A percentile compares a stretch with the other conserved stretches of the same genome.
These are phyloP conservation scores for Mycena belliarum DNA, from an alignment of 768 basidiomycete genomes.

Conservation along the genomic window DNA sequence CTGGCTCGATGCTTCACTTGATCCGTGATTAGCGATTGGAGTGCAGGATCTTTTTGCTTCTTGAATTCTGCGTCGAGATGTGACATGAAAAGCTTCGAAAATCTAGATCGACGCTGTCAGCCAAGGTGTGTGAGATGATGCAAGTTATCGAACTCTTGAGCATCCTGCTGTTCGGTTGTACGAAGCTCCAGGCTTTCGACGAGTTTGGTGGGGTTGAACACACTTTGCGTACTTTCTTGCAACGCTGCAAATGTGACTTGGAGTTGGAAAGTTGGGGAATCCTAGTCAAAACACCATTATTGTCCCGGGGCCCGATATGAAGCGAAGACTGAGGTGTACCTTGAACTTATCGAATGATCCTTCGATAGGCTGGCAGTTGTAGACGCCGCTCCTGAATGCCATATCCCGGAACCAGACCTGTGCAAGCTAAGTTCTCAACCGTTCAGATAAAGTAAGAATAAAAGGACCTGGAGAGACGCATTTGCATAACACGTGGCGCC, in stretches of 20 bases:
- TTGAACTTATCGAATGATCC: slow-evolving; percentile 46
- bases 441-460: background rate
- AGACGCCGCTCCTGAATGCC: slow-evolving; percentile 82
- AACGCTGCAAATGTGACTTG: slow-evolving; percentile 85
- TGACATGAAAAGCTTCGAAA: slow-evolving; percentile 93
- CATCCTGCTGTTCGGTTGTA: slow-evolving; percentile 91
- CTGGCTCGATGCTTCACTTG: slow-evolving; percentile 47
- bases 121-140: background rate
- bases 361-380: slow-evolving; percentile 64
- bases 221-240: slow-evolving; percentile 65
- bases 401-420: slow-evolving; percentile 93
- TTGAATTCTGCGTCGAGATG: slow-evolving; percentile 86
- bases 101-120: slow-evolving; percentile 46
- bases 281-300: slow-evolving; percentile 38
- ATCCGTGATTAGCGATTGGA: slow-evolving; percentile 70
- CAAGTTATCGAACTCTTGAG: slow-evolving; percentile 73
- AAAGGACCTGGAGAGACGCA: slow-evolving; percentile 81
- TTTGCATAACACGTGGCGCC: slow-evolving; percentile 98
- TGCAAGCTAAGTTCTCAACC: slow-evolving; percentile 2
- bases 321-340: slow-evolving; percentile 23
- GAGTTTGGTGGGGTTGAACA: slow-evolving; percentile 83
- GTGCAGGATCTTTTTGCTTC: slow-evolving; percentile 65
- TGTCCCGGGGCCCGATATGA: background rate
- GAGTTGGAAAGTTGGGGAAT: slow-evolving; percentile 76
- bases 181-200: slow-evolving; percentile 83